Percentiles rank a stretch among this genome's conserved stretches.
These are phyloP conservation scores for Hirschfeldia incana DNA, from an alignment of 345 rosid species.

Conservation along the genomic window DNA sequence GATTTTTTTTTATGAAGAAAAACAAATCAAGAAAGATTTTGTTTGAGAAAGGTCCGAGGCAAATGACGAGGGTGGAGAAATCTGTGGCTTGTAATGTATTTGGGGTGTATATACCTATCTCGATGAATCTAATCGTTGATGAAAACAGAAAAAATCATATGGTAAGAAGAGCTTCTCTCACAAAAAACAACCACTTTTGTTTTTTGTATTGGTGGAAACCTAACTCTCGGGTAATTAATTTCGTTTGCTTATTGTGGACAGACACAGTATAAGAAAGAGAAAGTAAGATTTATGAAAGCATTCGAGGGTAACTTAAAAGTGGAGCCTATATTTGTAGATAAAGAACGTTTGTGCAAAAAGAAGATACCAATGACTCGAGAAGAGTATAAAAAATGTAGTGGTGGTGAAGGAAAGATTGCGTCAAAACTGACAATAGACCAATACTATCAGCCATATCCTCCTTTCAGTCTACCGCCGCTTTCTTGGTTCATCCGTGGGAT, in stretches of 20 bases:
- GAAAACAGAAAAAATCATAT: not conserved
- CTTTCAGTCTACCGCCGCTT: slow-evolving; percentile 74
- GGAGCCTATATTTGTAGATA: slow-evolving; percentile 62
- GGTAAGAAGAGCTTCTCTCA: not conserved
- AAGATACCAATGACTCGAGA: slow-evolving; percentile 55
- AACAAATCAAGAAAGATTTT: slow-evolving; percentile 2
- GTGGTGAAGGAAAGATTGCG: slow-evolving; percentile 71
- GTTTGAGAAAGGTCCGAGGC: not conserved
- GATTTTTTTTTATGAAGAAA: not conserved
- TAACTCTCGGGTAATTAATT: not conserved
- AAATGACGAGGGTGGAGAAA: not conserved
- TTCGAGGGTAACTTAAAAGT: slow-evolving; percentile 73
- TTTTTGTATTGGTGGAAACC: not conserved
- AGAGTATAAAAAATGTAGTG: slow-evolving; percentile 62
- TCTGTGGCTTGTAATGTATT: not conserved
- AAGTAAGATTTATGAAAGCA: slow-evolving; percentile 60
- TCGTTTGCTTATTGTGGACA: not conserved
- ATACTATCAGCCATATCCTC: slow-evolving; percentile 59
- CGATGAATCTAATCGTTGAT: not conserved
- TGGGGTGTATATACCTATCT: not conserved
- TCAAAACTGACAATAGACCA: slow-evolving; percentile 69
- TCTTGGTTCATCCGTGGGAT: slow-evolving; percentile 80
- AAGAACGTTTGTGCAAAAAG: slow-evolving; percentile 55
- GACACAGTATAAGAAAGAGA: slow-evolving; percentile 72
- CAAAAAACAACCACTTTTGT: not conserved